Evolutionary conservation across 2,329 filamentous ascomycete genomes (phyloP), one percentile per base, ranked within the genome.

Genomic region (Mycocentrospora acerina): DNA sequence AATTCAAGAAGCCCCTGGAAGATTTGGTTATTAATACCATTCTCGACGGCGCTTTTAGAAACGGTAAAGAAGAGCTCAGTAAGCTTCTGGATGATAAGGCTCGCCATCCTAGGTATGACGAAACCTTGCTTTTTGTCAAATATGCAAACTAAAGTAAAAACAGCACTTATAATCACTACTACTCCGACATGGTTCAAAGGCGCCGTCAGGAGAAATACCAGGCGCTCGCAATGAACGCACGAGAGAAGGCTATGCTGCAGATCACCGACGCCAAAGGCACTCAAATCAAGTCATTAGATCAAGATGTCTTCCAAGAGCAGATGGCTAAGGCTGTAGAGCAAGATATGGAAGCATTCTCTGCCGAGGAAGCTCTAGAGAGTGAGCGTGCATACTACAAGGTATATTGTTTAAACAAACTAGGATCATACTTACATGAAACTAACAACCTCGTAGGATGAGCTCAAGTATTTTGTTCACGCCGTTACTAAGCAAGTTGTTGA

Each of bases 31-130:
- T 30, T 11, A 59, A 78, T 18, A 57, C 70, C 12, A 69, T 64
- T 79, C 18, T 46, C 69, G 1, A 37, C 58, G 2, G 50, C 72
- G 14, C 45, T 68, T 11, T 27, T 44, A 8, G 49, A 40, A 6
- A 36, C 17, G 59, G 37, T 0, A 55, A 69, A 4, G 39, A 44
- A 0, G 77, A 77, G 49, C 61, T 71, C 1, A 37, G 43, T 0
- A 69, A 75, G 33, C 53, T 83, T 3, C 55, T 83, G 0, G 49
- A 58, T 11, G 72, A 75, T 57, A 73, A 65, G 45, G 55, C 59
- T 11, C 52, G 65, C 0, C 72, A 78, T 46, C 74, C 74, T 0
- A 76, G 79, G 24, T 27, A 19, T 8, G 13, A 14, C n/a, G n/a
- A n/a, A 6, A 10, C 18, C 14, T 8, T 8, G 13, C 31, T 25